Conservation (phyloP, 2,329 filamentous ascomycete species). For the Pseudogymnoascus sp. region DNA sequence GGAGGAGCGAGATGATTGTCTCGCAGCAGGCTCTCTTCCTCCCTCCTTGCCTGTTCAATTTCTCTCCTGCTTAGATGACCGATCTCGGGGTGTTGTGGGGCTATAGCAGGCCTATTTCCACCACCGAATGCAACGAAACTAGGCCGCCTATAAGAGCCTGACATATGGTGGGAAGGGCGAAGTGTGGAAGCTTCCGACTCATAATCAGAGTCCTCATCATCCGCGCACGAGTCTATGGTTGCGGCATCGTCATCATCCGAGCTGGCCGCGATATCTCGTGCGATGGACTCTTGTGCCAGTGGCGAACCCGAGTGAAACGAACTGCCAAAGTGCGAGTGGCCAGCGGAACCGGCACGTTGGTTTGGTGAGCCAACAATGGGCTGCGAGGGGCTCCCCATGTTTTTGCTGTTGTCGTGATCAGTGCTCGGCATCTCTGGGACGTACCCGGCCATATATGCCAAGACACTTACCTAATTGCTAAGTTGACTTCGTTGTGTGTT, state of each 20-base stretch:
- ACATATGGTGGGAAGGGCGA: constrained; percentile 41
- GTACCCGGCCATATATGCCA: background rate
- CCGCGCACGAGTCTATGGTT: constrained; percentile 27
- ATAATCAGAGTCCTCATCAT: constrained; percentile 38
- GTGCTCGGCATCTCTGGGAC: too few relatives aligned
- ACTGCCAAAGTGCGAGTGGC: constrained; percentile 29
- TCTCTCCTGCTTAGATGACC: constrained; percentile 45
- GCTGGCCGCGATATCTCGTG: constrained; percentile 53
- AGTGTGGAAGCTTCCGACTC: constrained; percentile 28
- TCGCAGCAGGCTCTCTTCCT: constrained; percentile 52
- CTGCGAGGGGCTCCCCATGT: background rate
- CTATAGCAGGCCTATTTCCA: constrained; percentile 60
- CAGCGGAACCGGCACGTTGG: constrained; percentile 16
- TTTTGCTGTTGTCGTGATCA: background rate
- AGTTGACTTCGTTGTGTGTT: background rate
- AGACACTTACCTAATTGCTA: background rate
- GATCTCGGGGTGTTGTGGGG: constrained; percentile 42
- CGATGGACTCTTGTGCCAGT: constrained; percentile 56
- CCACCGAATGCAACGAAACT: constrained; percentile 68
- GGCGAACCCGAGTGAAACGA: constrained; percentile 54
- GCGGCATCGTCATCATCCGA: constrained; percentile 49
- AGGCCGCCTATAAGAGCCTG: constrained; percentile 64
- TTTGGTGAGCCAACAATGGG: background rate
- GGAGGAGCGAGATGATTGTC: constrained; percentile 60
- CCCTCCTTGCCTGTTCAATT: constrained; percentile 46